A percentile compares a stretch with the other conserved stretches of the same genome.
phyloP scores from a whole-genome alignment of 192 early-diverging fungal species.

The Coemansia sp. region DNA sequence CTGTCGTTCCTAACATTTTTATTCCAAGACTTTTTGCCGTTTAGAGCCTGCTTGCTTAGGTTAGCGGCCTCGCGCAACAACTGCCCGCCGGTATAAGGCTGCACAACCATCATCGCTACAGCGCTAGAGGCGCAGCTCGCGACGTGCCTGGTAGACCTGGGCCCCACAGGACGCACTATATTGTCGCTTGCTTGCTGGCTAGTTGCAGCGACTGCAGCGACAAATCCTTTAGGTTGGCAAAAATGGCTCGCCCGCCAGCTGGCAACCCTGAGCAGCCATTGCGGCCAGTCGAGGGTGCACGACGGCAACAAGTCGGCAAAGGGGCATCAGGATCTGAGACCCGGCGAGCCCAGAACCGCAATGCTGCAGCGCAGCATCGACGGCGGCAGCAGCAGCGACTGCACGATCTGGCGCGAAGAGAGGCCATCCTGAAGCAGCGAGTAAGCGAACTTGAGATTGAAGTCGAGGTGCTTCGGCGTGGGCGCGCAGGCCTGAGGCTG shows the following conservation, averaged over 20 bases:
- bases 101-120: neutral
- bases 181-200: neutral
- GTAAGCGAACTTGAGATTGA: conserved; percentile 37
- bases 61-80: neutral
- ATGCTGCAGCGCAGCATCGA: conserved; percentile 47
- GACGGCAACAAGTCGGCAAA: neutral
- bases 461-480: conserved; percentile 10
- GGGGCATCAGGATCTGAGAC: conserved; percentile 3
- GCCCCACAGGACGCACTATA: neutral
- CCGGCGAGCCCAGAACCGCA: conserved; percentile 43
- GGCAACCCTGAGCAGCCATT: neutral
- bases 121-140: neutral
- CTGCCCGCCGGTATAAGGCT: neutral
- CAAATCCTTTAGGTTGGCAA: no score
- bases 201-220: neutral
- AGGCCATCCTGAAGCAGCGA: conserved; percentile 37
- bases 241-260: neutral
- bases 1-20: neutral
- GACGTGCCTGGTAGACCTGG: neutral
- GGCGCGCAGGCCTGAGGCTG: conserved; percentile 12
- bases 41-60: neutral
- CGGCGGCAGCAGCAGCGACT: conserved; percentile 39
- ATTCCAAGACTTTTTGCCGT: neutral
- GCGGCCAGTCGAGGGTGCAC: neutral
- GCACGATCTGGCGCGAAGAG: conserved; percentile 13